phyloP scores from a whole-genome alignment of 257 asterid genomes.

The Capsicum rhomboideum region DNA sequence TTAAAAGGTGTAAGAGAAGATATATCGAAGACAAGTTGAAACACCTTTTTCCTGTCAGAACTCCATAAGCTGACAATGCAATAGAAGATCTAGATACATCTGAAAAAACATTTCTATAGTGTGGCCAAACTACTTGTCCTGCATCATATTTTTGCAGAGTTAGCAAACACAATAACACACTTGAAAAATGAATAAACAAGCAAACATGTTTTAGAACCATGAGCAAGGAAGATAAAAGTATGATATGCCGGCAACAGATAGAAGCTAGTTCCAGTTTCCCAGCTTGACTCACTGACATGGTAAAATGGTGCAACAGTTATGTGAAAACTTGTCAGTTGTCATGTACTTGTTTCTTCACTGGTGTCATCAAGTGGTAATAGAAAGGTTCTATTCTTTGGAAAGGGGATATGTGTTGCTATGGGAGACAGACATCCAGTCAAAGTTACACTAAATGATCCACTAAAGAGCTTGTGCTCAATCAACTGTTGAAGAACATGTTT shows the following conservation, averaged over 20 bases:
- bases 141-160: constrained; percentile 18
- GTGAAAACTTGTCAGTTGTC: not conserved
- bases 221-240: not conserved
- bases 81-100: constrained; percentile 51
- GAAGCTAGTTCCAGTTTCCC: not conserved
- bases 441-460: not conserved
- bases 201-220: not conserved
- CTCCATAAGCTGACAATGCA: constrained; percentile 56
- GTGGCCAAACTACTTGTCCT: constrained; percentile 71
- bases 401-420: not conserved
- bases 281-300: not conserved
- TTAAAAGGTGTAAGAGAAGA: not conserved
- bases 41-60: constrained; percentile 77
- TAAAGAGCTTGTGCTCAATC: not conserved
- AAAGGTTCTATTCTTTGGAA: not conserved
- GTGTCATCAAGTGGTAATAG: not conserved
- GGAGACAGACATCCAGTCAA: not conserved
- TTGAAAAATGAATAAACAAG: not conserved
- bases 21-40: not conserved
- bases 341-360: not conserved
- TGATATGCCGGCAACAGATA: not conserved
- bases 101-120: constrained; percentile 39
- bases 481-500: not conserved
- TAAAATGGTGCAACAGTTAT: not conserved
- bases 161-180: not conserved